phyloP scores from a whole-genome alignment of 345 rosid genomes.

The Kandelia obovata region DNA sequence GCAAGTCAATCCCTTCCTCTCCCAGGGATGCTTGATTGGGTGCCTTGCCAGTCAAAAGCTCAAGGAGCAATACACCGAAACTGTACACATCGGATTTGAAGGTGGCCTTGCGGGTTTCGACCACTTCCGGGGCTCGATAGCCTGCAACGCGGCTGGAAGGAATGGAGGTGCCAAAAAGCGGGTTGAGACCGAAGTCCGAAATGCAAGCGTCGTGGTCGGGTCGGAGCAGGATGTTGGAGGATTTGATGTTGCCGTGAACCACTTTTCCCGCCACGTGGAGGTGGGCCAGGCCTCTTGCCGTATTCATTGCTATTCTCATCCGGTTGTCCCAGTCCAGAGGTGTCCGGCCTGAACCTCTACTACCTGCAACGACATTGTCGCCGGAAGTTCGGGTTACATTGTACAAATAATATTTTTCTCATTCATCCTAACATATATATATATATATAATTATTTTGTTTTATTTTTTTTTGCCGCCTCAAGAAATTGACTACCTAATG shows the following conservation, averaged over 20 bases:
- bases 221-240: conserved; percentile 80
- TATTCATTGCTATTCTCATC: conserved; percentile 63
- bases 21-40: conserved; percentile 95
- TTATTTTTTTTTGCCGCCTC: too few relatives aligned
- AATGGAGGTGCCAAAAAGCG: conserved; percentile 52
- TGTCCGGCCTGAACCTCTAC: conserved; percentile 86
- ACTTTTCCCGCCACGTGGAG: conserved; percentile 67
- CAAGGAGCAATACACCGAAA: conserved; percentile 82
- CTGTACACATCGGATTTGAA: conserved; percentile 93
- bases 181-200: conserved; percentile 85
- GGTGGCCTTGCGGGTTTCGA: conserved; percentile 69
- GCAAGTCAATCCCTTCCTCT: conserved; percentile 93
- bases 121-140: conserved; percentile 87
- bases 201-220: conserved; percentile 61
- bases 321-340: conserved; percentile 94
- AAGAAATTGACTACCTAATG: too few relatives aligned
- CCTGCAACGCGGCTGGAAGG: conserved; percentile 79
- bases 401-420: too few relatives aligned
- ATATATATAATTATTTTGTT: too few relatives aligned
- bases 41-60: conserved; percentile 83
- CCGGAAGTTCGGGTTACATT: background rate
- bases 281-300: conserved; percentile 72
- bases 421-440: too few relatives aligned
- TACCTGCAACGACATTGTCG: conserved; percentile 41
- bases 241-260: conserved; percentile 87